phyloP scores from a whole-genome alignment of 345 rosid species.

The Moringa oleifera region DNA sequence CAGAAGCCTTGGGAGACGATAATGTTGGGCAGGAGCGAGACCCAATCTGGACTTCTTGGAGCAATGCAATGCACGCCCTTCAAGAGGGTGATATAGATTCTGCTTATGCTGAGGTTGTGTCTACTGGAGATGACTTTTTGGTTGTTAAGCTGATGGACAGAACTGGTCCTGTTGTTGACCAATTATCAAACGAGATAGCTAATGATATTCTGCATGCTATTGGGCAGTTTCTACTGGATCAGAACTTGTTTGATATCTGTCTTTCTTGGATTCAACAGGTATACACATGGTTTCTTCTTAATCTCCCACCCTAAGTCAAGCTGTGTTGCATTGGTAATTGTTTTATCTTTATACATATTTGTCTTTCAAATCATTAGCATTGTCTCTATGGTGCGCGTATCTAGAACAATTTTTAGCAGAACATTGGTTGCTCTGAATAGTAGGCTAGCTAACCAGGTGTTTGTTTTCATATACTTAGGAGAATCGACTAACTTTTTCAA shows the following conservation, averaged over 20 bases:
- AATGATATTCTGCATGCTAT: slow-evolving; percentile 68
- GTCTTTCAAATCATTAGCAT: not conserved
- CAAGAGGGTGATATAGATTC: slow-evolving; percentile 86
- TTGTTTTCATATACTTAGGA: no score
- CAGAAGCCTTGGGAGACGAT: slow-evolving; percentile 82
- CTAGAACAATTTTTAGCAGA: no score
- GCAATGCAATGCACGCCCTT: slow-evolving; percentile 87
- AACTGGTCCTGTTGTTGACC: slow-evolving; percentile 86
- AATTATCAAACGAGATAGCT: slow-evolving; percentile 76
- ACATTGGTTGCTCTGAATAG: no score
- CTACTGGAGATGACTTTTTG: slow-evolving; percentile 77
- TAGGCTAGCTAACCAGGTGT: no score
- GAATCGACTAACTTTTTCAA: no score
- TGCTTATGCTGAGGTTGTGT: slow-evolving; percentile 78
- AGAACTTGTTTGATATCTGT: slow-evolving; percentile 70
- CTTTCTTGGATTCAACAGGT: slow-evolving; percentile 99
- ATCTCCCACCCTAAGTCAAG: not conserved
- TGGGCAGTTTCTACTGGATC: slow-evolving; percentile 75
- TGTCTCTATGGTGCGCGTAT: not conserved
- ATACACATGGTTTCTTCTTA: slow-evolving; percentile 6
- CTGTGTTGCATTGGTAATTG: slow-evolving; percentile 2
- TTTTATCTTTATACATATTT: not conserved
- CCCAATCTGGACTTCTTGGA: slow-evolving; percentile 88
- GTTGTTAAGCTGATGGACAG: slow-evolving; percentile 93
- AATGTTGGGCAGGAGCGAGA: slow-evolving; percentile 65